A percentile compares a stretch with the other conserved stretches of the same genome.
Conservation (phyloP, 2,329 filamentous ascomycete genomes). For the Didymosphaeria variabile region DNA sequence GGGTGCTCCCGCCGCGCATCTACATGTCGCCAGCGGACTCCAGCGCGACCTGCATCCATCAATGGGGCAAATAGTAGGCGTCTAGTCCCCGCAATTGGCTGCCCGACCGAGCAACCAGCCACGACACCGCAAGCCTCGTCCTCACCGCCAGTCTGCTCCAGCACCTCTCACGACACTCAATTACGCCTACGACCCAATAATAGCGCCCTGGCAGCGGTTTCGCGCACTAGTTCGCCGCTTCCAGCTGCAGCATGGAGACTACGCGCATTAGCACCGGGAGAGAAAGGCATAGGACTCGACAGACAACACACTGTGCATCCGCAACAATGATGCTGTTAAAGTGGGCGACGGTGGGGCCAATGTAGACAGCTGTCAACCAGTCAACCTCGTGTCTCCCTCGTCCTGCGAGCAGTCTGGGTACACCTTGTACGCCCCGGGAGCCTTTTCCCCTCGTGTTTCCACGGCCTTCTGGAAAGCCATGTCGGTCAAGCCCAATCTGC, state of each 20-base stretch:
- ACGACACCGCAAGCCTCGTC: constrained; percentile 40
- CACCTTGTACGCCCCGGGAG: background rate
- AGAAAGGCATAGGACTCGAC: constrained; percentile 8
- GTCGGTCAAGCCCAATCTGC: constrained; percentile 18
- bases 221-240: constrained; percentile 25
- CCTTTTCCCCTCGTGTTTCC: constrained; percentile 11
- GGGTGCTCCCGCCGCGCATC: background rate
- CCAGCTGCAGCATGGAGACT: constrained; percentile 7
- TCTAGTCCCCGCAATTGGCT: constrained; percentile 24
- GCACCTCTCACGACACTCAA: constrained; percentile 20
- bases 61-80: constrained; percentile 8
- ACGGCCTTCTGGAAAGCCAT: background rate
- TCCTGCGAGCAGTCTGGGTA: background rate
- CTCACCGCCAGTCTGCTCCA: constrained; percentile 21
- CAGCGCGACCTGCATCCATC: background rate
- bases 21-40: constrained; percentile 17
- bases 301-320: constrained; percentile 14
- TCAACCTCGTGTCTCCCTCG: background rate
- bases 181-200: constrained; percentile 20
- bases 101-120: constrained; percentile 18
- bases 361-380: constrained; percentile 9
- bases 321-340: constrained; percentile 16
- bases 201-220: constrained; percentile 10
- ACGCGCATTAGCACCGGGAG: constrained; percentile 24
- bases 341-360: constrained; percentile 15